These are phyloP conservation scores for Lodderomyces theae DNA, from an alignment of 1,139 yeast species.

Conservation along the genomic window DNA sequence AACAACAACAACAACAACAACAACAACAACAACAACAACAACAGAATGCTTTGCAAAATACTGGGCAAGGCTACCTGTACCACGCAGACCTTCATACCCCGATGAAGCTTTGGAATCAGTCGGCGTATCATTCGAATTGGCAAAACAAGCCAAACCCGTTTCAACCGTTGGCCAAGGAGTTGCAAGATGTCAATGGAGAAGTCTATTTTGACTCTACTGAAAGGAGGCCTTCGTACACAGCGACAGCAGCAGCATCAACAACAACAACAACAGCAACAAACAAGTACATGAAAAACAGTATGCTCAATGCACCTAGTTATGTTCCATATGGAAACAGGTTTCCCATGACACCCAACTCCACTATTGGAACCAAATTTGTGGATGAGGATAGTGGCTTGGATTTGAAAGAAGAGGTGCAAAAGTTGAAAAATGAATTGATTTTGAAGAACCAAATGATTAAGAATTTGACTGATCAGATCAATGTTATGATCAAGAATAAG, in stretches of 20 bases:
- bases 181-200: background rate
- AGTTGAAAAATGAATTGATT: constrained; percentile 31
- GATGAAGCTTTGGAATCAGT: constrained; percentile 10
- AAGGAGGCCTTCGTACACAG: background rate
- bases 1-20: constrained; percentile 7
- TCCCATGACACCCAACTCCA: background rate
- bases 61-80: background rate
- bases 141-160: constrained; percentile 1
- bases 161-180: background rate
- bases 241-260: too few relatives aligned
- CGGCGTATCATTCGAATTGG: background rate
- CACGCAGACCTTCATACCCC: constrained; percentile 4
- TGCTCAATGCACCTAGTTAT: constrained; percentile 32
- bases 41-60: background rate
- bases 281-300: constrained; percentile 5
- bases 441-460: constrained; percentile 36
- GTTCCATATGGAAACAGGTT: constrained; percentile 18
- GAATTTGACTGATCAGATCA: constrained; percentile 33
- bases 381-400: constrained; percentile 1
- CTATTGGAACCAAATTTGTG: background rate
- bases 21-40: constrained; percentile 1
- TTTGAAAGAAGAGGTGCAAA: constrained; percentile 23
- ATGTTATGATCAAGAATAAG: constrained; percentile 17
- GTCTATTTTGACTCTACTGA: background rate
- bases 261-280: too few relatives aligned